Conservation (phyloP, 2,329 filamentous ascomycete genomes). For the Monosporascus sp. region DNA sequence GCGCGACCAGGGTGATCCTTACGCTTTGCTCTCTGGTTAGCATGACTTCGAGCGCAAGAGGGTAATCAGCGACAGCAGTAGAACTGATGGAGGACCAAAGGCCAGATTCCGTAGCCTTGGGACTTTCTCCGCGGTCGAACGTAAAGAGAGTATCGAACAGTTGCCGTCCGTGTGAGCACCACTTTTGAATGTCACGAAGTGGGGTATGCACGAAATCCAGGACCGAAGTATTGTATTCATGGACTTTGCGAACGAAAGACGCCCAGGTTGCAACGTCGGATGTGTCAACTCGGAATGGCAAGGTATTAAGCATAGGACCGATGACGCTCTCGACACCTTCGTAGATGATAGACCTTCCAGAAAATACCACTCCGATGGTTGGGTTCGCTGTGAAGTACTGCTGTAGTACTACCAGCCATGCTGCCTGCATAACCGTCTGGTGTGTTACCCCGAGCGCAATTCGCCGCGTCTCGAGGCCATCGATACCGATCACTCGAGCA, state of each 20-base stretch:
- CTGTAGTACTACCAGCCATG: slow-evolving; percentile 63
- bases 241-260: slow-evolving; percentile 56
- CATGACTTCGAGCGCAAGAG: slow-evolving; percentile 70
- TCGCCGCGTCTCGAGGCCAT: slow-evolving; percentile 45
- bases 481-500: slow-evolving; percentile 29
- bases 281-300: slow-evolving; percentile 60
- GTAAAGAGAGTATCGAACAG: slow-evolving; percentile 81
- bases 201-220: slow-evolving; percentile 74
- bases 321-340: slow-evolving; percentile 61
- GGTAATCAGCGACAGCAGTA: slow-evolving; percentile 57
- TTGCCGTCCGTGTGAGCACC: slow-evolving; percentile 55
- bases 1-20: slow-evolving; percentile 54
- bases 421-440: slow-evolving; percentile 72
- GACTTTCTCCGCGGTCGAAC: slow-evolving; percentile 55
- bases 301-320: slow-evolving; percentile 85
- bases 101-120: slow-evolving; percentile 17
- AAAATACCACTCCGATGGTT: slow-evolving; percentile 69
- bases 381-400: slow-evolving; percentile 39
- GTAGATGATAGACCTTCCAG: slow-evolving; percentile 68
- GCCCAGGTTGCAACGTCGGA: slow-evolving; percentile 47
- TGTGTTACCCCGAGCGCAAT: slow-evolving; percentile 63
- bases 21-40: slow-evolving; percentile 44
- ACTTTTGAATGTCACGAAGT: slow-evolving; percentile 74
- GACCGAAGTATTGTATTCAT: slow-evolving; percentile 62
- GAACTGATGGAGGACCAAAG: slow-evolving; percentile 53